These are phyloP conservation scores for Populus tremula DNA, from an alignment of 345 rosid genomes.

Conservation along the genomic window DNA sequence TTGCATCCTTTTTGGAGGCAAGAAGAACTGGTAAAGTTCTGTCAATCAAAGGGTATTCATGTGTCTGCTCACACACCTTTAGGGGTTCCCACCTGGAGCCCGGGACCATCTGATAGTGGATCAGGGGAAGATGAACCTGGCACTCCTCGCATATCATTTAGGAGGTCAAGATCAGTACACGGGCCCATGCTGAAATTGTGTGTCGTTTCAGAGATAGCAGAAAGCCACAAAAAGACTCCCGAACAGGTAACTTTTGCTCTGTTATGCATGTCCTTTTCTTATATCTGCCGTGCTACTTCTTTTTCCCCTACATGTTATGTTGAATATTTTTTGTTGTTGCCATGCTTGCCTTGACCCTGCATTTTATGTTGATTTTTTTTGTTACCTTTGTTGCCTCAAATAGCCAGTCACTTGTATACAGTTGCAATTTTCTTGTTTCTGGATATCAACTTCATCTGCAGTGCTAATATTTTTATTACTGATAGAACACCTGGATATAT, in stretches of 20 bases:
- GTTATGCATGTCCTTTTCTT: neutral
- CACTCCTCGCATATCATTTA: constrained; percentile 59
- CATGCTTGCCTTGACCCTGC: neutral
- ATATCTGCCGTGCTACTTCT: neutral
- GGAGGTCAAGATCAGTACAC: constrained; percentile 64
- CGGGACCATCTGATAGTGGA: constrained; percentile 54
- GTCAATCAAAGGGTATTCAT: constrained; percentile 54
- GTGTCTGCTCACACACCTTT: constrained; percentile 71
- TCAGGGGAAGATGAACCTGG: constrained; percentile 65
- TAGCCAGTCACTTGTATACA: neutral
- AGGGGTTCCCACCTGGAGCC: constrained; percentile 55
- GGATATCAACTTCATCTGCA: neutral
- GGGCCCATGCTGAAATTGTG: constrained; percentile 68
- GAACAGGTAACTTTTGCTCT: constrained; percentile 45
- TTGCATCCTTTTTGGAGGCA: constrained; percentile 73
- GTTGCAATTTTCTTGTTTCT: neutral
- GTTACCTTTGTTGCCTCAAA: neutral
- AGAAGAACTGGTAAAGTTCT: constrained; percentile 60
- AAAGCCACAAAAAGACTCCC: constrained; percentile 48
- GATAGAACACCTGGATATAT: neutral
- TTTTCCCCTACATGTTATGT: neutral
- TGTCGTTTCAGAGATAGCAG: constrained; percentile 52
- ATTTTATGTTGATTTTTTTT: neutral
- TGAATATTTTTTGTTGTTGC: neutral
- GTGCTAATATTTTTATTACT: neutral